Evolutionary conservation across 1,139 yeast species (phyloP), one percentile per base, ranked within the genome.

Genomic region (Lodderomyces elongisporus): DNA sequence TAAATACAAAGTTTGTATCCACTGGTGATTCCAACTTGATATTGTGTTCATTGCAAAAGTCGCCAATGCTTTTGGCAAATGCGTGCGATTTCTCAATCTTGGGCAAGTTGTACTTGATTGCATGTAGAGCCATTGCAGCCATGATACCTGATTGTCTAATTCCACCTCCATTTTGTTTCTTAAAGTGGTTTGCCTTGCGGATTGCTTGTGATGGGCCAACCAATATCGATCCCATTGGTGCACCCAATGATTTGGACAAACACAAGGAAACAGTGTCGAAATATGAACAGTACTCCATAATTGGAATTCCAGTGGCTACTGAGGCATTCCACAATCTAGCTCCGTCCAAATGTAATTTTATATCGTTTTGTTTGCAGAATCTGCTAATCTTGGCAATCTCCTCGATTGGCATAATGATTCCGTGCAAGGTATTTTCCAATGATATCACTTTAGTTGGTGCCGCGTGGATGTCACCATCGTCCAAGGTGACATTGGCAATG

Each of bases 271-370:
- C 85, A 24, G 94, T 77, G 60, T 89, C 97, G 54, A 89, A 89
- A 46, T 79, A 64, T 43, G 74, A 66, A 51, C 95, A 85, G 57
- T 81, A 87, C 52, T 85, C 88, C 30, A 59, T 59, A 38, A 88
- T 60, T 9, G 85, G 61, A 26, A 85, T 66, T 6, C 84, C 88
- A 17, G 94, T 75, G 31, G 73, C 91, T 5, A 74, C 84, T 20
- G 80, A 66, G 2, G 96, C 96, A 53, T 89, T 87, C 93, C 95
- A 88, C 40, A 89, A 66, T 47, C 97, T 72, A n/a, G 97, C 97
- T 43, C 97, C 97, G 53, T 89, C 97, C 51, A 88, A 75, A 55
- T 89, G 97, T 49, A 88, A 62, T 45, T 66, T 71, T 42, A 88
- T 66, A 37, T 72, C 73, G 48, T 81, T 70, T 35, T 66, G 74